These are phyloP conservation scores for Blastomyces percursus DNA, from an alignment of 2,329 filamentous ascomycete genomes.

Conservation along the genomic window DNA sequence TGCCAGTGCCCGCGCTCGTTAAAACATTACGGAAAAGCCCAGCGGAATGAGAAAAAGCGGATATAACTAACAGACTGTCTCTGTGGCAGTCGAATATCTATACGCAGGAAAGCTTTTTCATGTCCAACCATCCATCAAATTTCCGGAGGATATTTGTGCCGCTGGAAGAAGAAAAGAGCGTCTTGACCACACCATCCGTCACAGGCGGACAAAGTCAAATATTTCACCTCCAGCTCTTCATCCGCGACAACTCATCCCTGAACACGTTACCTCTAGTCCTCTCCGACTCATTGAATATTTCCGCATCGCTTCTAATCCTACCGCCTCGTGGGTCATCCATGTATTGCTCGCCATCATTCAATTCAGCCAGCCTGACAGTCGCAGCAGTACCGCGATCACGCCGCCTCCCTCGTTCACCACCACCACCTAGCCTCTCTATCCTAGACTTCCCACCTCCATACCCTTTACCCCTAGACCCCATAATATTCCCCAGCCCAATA, in stretches of 20 bases:
- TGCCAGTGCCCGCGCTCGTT: too few species aligned
- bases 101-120: too few species aligned
- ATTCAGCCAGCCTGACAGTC: conserved; percentile 22
- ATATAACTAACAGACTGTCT: too few species aligned
- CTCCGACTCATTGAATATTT: conserved; percentile 23
- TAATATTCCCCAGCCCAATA: conserved; percentile 28
- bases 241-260: conserved; percentile 27
- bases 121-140: too few species aligned
- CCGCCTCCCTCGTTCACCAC: conserved; percentile 13
- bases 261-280: conserved; percentile 24
- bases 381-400: conserved; percentile 1
- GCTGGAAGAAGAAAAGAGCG: neutral
- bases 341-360: conserved; percentile 19
- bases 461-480: conserved; percentile 26
- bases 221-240: conserved; percentile 26
- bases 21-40: too few species aligned
- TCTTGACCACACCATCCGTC: neutral
- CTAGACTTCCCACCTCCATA: conserved; percentile 30
- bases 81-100: too few species aligned
- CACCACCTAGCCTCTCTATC: conserved; percentile 25
- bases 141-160: too few species aligned
- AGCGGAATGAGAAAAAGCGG: too few species aligned
- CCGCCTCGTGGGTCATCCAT: conserved; percentile 17
- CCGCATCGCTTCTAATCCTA: conserved; percentile 16
- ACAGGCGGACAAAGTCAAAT: neutral